Base-by-base conservation (phyloP, 1,284 basidiomycete genomes). In the Cystobasidium slooffiae region DNA sequence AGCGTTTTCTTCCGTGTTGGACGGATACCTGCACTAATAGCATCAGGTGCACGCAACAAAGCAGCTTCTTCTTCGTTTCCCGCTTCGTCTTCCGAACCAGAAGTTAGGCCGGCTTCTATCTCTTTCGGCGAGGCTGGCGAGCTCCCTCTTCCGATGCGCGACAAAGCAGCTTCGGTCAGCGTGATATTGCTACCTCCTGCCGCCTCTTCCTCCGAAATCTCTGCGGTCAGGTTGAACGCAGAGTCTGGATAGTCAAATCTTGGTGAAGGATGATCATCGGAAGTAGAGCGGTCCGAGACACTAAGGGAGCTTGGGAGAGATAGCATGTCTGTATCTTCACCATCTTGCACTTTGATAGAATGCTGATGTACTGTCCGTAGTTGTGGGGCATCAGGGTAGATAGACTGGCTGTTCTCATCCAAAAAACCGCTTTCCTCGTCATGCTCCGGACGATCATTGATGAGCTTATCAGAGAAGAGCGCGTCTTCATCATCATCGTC, bases 1-100 rank as follows among this genome's bases (percentile, higher is more conserved):
- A 72, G 22, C 41, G 69, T 20, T 20, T 39, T 41, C n/a, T 51
- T 31, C 14, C 61, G 46, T 43, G 49, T n/a, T 1, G 70, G 52
- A 3, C 63, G 7, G 24, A 73, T 73, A 1, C 70, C 70, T 5
- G 70, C 70, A 58, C 70, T 73, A 20, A 73, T 73, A 14, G 70
- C 70, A 24, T 73, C 70, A 16, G 70, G 70, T 47, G 70, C 55
- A 3, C 63, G 49, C 22, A 63, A 37, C 12, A 73, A 55, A 14
- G 66, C 39, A 16, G 20, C 22, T 51, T 73, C 70, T 16, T 73
- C 70, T 3, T 22, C 18, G 39, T 73, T 51, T 7, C 43, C 49
- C 16, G 41, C 58, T 24, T 61, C 59, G 14, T 72, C 69, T 20
- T 64, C 69, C 31, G 68, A 70, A 20, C 59, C 68, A 51, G 68